These are phyloP conservation scores for Takashimella tepidaria DNA, from an alignment of 1,284 basidiomycete species.

Conservation along the genomic window DNA sequence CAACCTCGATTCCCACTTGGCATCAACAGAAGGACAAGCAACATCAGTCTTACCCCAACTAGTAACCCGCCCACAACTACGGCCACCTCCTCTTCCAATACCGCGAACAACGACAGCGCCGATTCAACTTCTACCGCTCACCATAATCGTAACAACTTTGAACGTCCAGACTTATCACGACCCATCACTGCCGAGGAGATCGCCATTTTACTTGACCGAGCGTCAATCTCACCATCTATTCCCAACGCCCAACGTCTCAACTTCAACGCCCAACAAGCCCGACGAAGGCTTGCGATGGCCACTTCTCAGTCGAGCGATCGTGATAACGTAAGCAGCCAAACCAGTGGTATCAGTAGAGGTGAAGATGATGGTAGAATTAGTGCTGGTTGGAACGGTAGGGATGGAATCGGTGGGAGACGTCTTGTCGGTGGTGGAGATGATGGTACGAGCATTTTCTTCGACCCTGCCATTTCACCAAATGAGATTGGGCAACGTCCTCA, in stretches of 20 bases:
- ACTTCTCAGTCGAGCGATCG: conserved; percentile 1
- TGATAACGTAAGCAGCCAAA: no score
- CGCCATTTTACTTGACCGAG: conserved; percentile 9
- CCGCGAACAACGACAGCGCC: no score
- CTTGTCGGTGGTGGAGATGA: neutral
- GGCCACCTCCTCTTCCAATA: no score
- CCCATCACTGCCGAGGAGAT: conserved; percentile 14
- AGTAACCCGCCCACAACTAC: no score
- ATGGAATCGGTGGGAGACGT: neutral
- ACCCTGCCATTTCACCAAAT: neutral
- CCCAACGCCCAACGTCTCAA: neutral
- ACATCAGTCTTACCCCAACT: no score
- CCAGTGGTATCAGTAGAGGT: no score
- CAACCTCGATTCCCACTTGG: no score
- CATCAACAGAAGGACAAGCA: no score
- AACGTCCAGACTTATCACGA: neutral
- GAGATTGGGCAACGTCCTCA: neutral
- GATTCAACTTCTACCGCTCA: no score
- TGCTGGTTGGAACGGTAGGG: neutral
- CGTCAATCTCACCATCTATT: conserved; percentile 8
- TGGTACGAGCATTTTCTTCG: no score
- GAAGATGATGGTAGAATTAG: neutral
- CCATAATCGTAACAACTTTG: no score
- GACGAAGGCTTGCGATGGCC: neutral
- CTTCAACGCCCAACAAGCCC: neutral